phyloP scores from a whole-genome alignment of 2,329 filamentous ascomycete species.

The Stagonosporopsis cucurbitacearum region DNA sequence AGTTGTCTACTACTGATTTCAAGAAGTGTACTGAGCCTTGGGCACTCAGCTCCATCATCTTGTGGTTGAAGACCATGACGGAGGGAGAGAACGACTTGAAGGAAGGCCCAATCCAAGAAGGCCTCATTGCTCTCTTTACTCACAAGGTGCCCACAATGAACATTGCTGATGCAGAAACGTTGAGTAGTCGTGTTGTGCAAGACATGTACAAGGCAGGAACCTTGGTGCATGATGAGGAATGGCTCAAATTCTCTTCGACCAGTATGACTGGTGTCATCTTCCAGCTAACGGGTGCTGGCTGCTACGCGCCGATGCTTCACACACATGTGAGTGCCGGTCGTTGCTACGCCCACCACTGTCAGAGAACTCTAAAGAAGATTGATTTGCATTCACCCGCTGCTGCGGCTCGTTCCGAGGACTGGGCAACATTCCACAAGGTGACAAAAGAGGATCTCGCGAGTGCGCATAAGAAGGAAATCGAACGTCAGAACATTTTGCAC shows the following conservation, averaged over 20 bases:
- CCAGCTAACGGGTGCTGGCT: conserved; percentile 89
- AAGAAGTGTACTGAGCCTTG: conserved; percentile 87
- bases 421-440: conserved; percentile 87
- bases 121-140: conserved; percentile 86
- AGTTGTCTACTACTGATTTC: conserved; percentile 81
- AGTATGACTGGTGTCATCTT: conserved; percentile 88
- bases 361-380: conserved; percentile 91
- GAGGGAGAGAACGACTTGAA: conserved; percentile 90
- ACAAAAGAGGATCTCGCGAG: conserved; percentile 76
- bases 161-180: conserved; percentile 89
- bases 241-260: conserved; percentile 88
- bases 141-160: conserved; percentile 98
- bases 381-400: conserved; percentile 78
- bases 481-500: conserved; percentile 91
- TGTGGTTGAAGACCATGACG: conserved; percentile 87
- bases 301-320: conserved; percentile 87
- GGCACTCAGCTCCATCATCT: conserved; percentile 86
- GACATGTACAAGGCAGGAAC: conserved; percentile 81
- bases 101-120: conserved; percentile 83
- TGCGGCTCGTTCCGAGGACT: conserved; percentile 74
- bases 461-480: conserved; percentile 83
- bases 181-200: conserved; percentile 77
- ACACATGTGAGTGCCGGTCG: conserved; percentile 70
- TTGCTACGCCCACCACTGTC: conserved; percentile 94
- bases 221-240: conserved; percentile 89